These are phyloP conservation scores for Dalbergia oliveri DNA, from an alignment of 306 rosid species.

Conservation along the genomic window DNA sequence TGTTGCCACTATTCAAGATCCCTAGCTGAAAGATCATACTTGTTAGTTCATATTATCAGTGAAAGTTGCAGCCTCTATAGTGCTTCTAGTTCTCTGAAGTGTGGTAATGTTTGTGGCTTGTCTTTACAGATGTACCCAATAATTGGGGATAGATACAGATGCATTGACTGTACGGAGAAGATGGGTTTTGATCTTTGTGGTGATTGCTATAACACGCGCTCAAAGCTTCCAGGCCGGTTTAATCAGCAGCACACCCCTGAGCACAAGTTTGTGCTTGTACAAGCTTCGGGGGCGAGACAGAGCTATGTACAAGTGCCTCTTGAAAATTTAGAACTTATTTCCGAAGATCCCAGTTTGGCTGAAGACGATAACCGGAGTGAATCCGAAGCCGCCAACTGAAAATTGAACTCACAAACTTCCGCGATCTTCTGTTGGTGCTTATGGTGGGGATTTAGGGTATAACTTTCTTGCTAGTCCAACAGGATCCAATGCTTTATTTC, in stretches of 20 bases:
- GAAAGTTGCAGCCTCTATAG: neutral
- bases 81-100: slow-evolving; percentile 17
- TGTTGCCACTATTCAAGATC: neutral
- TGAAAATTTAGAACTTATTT: slow-evolving; percentile 44
- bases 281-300: neutral
- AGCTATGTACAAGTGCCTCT: slow-evolving; percentile 30
- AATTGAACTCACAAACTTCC: slow-evolving; percentile 14
- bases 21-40: slow-evolving; percentile 2
- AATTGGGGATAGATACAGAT: slow-evolving; percentile 77
- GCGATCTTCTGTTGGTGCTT: slow-evolving; percentile 19
- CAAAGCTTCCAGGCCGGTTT: slow-evolving; percentile 92
- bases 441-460: neutral
- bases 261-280: slow-evolving; percentile 61
- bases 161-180: slow-evolving; percentile 71
- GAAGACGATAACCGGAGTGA: slow-evolving; percentile 44
- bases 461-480: slow-evolving; percentile 1
- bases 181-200: slow-evolving; percentile 87
- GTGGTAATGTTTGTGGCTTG: slow-evolving; percentile 31
- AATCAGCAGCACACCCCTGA: slow-evolving; percentile 93
- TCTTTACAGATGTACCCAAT: slow-evolving; percentile 70
- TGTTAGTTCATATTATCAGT: neutral
- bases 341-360: slow-evolving; percentile 26
- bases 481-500: slow-evolving; percentile 32
- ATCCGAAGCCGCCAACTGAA: slow-evolving; percentile 46
- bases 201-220: slow-evolving; percentile 64